A percentile compares a stretch with the other conserved stretches of the same genome.
Evolutionary conservation across 2,329 filamentous ascomycete species (phyloP).

Genomic region (Scortechinia acanthostroma): DNA sequence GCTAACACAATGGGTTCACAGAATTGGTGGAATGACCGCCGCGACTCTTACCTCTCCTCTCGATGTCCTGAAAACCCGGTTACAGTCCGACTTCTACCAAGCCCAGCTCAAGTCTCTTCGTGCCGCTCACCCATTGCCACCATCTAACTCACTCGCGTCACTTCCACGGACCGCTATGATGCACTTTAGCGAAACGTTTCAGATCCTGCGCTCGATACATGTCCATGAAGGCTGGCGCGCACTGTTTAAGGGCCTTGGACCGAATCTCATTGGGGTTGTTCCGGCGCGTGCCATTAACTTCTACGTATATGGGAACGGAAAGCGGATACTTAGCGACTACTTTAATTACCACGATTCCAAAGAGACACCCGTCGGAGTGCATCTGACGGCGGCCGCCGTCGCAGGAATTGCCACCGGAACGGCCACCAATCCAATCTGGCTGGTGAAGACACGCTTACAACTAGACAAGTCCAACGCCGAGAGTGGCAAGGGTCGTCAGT

Average conservation of each 20-base stretch:
- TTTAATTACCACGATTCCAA: conserved; percentile 54
- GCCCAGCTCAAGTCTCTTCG: conserved; percentile 50
- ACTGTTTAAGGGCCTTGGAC: conserved; percentile 86
- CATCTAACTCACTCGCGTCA: conserved; percentile 46
- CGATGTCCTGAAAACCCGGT: conserved; percentile 84
- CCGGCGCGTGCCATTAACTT: conserved; percentile 90
- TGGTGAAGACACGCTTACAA: conserved; percentile 88
- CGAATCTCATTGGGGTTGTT: conserved; percentile 82
- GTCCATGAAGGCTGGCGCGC: conserved; percentile 76
- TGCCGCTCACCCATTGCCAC: conserved; percentile 56
- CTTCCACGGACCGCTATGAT: conserved; percentile 59
- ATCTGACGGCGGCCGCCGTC: conserved; percentile 68
- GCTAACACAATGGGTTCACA: conserved; percentile 24
- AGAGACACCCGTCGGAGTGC: conserved; percentile 64
- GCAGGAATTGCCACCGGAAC: conserved; percentile 84
- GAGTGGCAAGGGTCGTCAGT: conserved; percentile 53
- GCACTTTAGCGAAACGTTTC: conserved; percentile 78
- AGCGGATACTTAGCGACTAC: conserved; percentile 70
- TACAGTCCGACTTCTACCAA: conserved; percentile 94
- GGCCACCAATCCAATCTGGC: conserved; percentile 91
- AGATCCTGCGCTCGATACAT: conserved; percentile 77
- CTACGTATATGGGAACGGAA: conserved; percentile 86
- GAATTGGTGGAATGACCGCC: conserved; percentile 82
- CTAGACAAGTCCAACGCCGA: conserved; percentile 78
- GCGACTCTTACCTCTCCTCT: conserved; percentile 89